phyloP scores from a whole-genome alignment of 768 basidiomycete genomes.

The Psilocybe azurescens region DNA sequence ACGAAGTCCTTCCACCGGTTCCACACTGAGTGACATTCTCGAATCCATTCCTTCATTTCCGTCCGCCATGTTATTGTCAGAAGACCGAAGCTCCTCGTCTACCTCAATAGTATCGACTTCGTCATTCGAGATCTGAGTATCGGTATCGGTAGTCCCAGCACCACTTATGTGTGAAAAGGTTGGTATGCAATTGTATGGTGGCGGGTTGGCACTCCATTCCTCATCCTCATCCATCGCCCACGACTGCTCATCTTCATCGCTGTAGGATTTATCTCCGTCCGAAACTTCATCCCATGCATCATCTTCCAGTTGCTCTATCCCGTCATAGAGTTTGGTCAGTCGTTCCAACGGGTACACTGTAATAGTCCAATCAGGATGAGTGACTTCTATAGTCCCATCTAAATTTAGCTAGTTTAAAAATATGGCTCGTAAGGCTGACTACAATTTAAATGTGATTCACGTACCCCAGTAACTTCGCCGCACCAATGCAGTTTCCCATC shows the following conservation, averaged over 20 bases:
- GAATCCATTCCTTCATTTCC: not conserved
- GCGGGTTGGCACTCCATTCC: conserved; percentile 49
- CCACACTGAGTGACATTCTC: not conserved
- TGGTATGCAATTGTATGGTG: too few relatives aligned
- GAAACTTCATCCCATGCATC: conserved; percentile 61
- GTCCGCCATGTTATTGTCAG: conserved; percentile 5
- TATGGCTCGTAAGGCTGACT: conserved; percentile 11
- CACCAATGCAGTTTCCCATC: conserved; percentile 71
- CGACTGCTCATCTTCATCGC: conserved; percentile 45
- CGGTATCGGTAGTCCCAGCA: conserved; percentile 16
- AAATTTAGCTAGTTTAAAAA: conserved; percentile 58
- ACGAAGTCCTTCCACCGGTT: not conserved
- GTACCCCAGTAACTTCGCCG: conserved; percentile 82
- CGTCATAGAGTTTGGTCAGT: conserved; percentile 80
- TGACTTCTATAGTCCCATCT: conserved; percentile 77
- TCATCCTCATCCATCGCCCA: conserved; percentile 52
- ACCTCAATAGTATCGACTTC: conserved; percentile 23
- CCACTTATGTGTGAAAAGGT: too few relatives aligned
- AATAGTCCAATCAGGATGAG: conserved; percentile 61
- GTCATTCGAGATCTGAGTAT: conserved; percentile 11
- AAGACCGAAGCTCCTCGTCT: conserved; percentile 10
- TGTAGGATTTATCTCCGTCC: conserved; percentile 47
- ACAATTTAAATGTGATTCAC: conserved; percentile 25
- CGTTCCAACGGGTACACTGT: conserved; percentile 65
- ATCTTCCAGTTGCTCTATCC: conserved; percentile 79